These are phyloP conservation scores for Diaporthe citri DNA, from an alignment of 2,329 filamentous ascomycete genomes.

Conservation along the genomic window DNA sequence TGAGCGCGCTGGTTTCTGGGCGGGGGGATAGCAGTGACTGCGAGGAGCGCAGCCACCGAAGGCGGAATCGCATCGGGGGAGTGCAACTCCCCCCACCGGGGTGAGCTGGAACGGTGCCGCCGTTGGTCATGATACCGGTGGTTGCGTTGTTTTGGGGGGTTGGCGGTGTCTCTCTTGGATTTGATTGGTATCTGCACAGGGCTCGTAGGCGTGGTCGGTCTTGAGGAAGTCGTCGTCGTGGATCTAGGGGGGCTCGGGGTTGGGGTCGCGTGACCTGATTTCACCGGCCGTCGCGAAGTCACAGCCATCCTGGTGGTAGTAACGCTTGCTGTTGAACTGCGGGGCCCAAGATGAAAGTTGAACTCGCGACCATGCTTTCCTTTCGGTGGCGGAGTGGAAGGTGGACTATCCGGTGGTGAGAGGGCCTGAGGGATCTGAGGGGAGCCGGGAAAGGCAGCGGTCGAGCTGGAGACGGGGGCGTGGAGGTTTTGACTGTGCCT, in stretches of 20 bases:
- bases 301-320: conserved; percentile 45
- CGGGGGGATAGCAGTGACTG: conserved; percentile 71
- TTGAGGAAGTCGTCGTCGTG: conserved; percentile 48
- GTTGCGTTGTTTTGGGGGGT: conserved; percentile 52
- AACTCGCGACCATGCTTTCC: conserved; percentile 49
- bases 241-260: conserved; percentile 46
- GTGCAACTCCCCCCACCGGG: conserved; percentile 57
- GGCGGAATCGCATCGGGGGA: conserved; percentile 68
- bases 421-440: conserved; percentile 39
- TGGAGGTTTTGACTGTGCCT: conserved; percentile 47
- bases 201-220: conserved; percentile 58
- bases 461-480: conserved; percentile 39
- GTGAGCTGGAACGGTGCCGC: conserved; percentile 48
- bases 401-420: conserved; percentile 32
- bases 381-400: conserved; percentile 41
- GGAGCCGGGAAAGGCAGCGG: conserved; percentile 37
- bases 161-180: conserved; percentile 52
- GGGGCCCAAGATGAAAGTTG: conserved; percentile 28
- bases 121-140: conserved; percentile 51
- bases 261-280: conserved; percentile 41
- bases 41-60: conserved; percentile 71
- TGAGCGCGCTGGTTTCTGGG: conserved; percentile 54
- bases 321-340: conserved; percentile 42
- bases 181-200: conserved; percentile 68
- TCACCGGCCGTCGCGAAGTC: conserved; percentile 46